Evolutionary conservation across 441 rosid species (phyloP).

Genomic region (Gossypium davidsonii): DNA sequence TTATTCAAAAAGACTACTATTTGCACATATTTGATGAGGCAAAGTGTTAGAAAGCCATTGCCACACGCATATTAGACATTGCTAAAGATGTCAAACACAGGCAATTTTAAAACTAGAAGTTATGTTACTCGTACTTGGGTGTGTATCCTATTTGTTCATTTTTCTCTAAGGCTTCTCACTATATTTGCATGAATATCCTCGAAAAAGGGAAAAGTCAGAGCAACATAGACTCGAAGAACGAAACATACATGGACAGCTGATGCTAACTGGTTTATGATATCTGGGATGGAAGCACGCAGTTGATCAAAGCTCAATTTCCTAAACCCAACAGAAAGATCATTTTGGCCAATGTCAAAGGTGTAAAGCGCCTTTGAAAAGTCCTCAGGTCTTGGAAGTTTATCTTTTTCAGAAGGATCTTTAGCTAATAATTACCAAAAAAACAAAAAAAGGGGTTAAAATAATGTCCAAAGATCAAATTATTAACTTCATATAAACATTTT

Average conservation of each 20-base stretch:
- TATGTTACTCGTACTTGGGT: not conserved
- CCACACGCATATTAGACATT: not conserved
- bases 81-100: not conserved
- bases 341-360: constrained; percentile 90
- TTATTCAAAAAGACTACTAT: not conserved
- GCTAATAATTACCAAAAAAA: constrained; percentile 26
- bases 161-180: no score
- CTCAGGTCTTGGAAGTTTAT: constrained; percentile 62
- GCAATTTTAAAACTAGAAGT: not conserved
- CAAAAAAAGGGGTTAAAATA: not conserved
- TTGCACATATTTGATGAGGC: not conserved
- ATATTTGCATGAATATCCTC: no score
- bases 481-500: not conserved
- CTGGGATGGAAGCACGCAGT: constrained; percentile 61
- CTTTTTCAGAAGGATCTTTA: constrained; percentile 37
- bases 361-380: constrained; percentile 72
- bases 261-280: constrained; percentile 64
- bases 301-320: constrained; percentile 60
- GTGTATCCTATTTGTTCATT: no score
- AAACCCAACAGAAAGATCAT: constrained; percentile 82
- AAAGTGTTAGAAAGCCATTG: not conserved
- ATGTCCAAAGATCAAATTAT: not conserved
- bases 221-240: not conserved
- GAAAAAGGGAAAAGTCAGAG: not conserved
- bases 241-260: constrained; percentile 64